Evolutionary conservation across 306 rosid species (phyloP), one percentile per base, ranked within the genome.

Genomic region (Vicia villosa): DNA sequence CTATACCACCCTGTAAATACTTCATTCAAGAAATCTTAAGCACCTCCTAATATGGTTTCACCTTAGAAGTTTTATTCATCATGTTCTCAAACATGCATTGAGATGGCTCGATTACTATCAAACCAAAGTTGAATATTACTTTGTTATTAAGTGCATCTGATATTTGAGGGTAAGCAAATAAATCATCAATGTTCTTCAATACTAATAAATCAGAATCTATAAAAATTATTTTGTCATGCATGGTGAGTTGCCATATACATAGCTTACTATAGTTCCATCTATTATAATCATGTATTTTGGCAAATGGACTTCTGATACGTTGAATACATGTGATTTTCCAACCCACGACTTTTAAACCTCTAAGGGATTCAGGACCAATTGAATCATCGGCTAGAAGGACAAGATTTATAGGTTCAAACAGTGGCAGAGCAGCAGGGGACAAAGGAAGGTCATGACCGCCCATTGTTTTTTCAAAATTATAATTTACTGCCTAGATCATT

Each of bases 241-340:
- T 6, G 1, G 72, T 78, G 40, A 88, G 88, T 50, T 90, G 80
- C 97, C 97, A 94, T 4, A 84, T 26, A 0, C 91, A 72, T 4
- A 94, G 88, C 76, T 94, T 94, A 84, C 92, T 94, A 65, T 94
- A 90, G 81, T 94, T 90, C 97, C 96, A 90, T 16, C 81, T 74
- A 61, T 93, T 93, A 57, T 93, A 90, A 0, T 97, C 42, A 10
- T 28, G 74, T 16, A 68, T 84, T 64, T 65, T 3, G 20, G 98
- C 81, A 30, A 83, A 88, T 0, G 96, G 87, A 55, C 79, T 86
- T 14, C 8, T 40, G 69, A 94, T 88, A 14, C 97, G 91, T 19
- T 80, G 30, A 10, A 88, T 83, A 22, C 20, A 80, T 37, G 11
- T 40, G 79, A 78, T 75, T 28, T 79, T 79, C 98, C 98, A 90